Percentiles rank a stretch among this genome's conserved stretches.
Conservation (phyloP, 1,139 yeast species). For the Candida neerlandica region DNA sequence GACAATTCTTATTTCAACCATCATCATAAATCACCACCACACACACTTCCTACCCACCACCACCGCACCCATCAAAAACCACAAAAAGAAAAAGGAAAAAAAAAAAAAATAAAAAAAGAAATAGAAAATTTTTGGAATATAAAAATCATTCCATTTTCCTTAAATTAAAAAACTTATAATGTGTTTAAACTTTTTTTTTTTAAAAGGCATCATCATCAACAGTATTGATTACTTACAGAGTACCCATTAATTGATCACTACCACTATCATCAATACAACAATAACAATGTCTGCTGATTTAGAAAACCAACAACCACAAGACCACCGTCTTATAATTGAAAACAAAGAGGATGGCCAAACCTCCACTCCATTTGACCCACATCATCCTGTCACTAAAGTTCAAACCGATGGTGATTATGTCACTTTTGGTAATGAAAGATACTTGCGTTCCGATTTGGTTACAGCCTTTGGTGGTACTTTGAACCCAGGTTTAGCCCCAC, state of each 20-base stretch:
- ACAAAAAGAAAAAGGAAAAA: not conserved
- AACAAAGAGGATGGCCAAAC: constrained; percentile 5
- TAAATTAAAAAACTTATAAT: not conserved
- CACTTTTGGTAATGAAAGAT: constrained; percentile 72
- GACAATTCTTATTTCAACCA: not conserved
- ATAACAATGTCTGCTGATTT: constrained; percentile 26
- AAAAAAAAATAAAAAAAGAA: not conserved
- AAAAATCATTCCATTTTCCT: constrained; percentile 7
- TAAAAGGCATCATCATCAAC: not conserved
- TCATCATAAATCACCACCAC: no score
- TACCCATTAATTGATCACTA: no score
- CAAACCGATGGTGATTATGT: constrained; percentile 57
- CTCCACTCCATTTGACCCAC: constrained; percentile 16
- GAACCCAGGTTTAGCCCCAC: constrained; percentile 64
- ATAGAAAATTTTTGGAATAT: not conserved
- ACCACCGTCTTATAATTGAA: constrained; percentile 23
- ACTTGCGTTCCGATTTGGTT: constrained; percentile 59
- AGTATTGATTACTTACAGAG: not conserved
- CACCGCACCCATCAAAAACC: not conserved
- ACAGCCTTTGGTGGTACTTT: constrained; percentile 77
- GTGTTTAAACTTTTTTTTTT: not conserved
- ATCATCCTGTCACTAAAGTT: constrained; percentile 27
- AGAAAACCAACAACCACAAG: constrained; percentile 32
- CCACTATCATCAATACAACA: no score
- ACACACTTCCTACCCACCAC: no score